Conservation (phyloP, 1,284 basidiomycete species). For the Rhodotorula glutinis region DNA sequence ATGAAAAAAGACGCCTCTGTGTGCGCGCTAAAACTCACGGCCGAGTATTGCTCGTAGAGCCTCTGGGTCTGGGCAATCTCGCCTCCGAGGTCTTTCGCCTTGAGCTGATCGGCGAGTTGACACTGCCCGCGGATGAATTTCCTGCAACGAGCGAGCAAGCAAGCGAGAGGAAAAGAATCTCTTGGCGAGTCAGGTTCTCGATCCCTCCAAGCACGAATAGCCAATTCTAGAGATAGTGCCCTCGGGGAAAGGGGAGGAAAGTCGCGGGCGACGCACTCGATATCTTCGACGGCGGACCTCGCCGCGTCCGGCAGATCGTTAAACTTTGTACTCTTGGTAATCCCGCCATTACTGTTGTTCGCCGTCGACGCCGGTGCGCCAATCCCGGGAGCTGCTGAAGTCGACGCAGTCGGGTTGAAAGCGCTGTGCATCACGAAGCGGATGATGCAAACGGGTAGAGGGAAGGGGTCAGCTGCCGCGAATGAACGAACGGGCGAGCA, state of each 20-base stretch:
- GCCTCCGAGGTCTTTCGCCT: slow-evolving; percentile 67
- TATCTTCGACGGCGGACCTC: slow-evolving; percentile 62
- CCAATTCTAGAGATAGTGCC: too few relatives aligned
- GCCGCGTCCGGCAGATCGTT: slow-evolving; percentile 72
- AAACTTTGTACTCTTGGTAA: slow-evolving; percentile 71
- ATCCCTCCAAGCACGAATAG: too few relatives aligned
- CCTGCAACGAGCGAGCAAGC: slow-evolving; percentile 49
- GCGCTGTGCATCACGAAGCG: too few relatives aligned
- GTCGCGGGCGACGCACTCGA: slow-evolving; percentile 72
- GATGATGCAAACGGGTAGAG: too few relatives aligned
- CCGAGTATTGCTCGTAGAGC: slow-evolving; percentile 60
- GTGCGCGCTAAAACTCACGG: too few relatives aligned
- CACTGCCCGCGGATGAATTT: slow-evolving; percentile 69
- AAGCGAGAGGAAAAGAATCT: too few relatives aligned
- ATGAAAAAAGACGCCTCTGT: too few relatives aligned
- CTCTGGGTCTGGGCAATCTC: slow-evolving; percentile 69
- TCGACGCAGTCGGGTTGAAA: not conserved
- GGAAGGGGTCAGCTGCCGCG: too few relatives aligned
- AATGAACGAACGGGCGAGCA: too few relatives aligned
- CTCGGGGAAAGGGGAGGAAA: too few relatives aligned
- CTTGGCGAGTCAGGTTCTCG: too few relatives aligned
- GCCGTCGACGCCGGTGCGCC: slow-evolving; percentile 11
- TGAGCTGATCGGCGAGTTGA: slow-evolving; percentile 71
- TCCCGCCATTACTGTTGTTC: slow-evolving; percentile 30
- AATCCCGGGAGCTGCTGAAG: not conserved